A percentile compares a stretch with the other conserved stretches of the same genome.
phyloP scores from a whole-genome alignment of 768 basidiomycete species.

The Candolleomyces aberdarensis region DNA sequence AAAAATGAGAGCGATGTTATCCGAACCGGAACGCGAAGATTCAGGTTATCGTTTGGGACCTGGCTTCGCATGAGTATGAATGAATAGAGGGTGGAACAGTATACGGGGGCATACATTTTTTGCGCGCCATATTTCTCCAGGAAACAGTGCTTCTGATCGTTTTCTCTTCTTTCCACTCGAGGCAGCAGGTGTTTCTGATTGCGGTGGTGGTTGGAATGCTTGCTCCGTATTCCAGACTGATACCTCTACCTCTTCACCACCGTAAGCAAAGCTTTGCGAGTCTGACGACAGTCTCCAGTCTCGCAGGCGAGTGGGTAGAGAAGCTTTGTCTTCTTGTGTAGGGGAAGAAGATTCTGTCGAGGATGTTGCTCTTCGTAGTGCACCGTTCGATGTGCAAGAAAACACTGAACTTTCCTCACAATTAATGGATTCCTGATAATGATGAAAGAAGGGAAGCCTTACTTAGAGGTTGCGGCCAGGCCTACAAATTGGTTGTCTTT shows the following conservation, averaged over 20 bases:
- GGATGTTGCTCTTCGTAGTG: constrained; percentile 49
- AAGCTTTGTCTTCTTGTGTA: constrained; percentile 13
- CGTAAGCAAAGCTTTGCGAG: constrained; percentile 66
- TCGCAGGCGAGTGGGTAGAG: constrained; percentile 65
- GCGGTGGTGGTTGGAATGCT: constrained; percentile 38
- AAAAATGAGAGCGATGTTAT: constrained; percentile 69
- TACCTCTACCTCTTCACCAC: constrained; percentile 82
- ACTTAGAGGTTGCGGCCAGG: constrained; percentile 51
- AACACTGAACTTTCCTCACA: constrained; percentile 42
- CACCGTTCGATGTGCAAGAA: constrained; percentile 77
- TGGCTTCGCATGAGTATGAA: constrained; percentile 19
- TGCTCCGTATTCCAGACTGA: constrained; percentile 75
- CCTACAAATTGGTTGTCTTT: constrained; percentile 63
- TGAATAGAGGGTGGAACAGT: neutral
- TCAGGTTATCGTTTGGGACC: constrained; percentile 72
- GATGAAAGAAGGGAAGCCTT: constrained; percentile 11
- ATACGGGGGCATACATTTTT: constrained; percentile 56
- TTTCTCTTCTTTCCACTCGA: constrained; percentile 52
- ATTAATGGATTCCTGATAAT: neutral
- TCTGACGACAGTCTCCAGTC: constrained; percentile 61
- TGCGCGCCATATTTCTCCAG: constrained; percentile 81
- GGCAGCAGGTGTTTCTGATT: constrained; percentile 13
- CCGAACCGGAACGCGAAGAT: constrained; percentile 74
- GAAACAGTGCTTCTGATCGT: constrained; percentile 52
- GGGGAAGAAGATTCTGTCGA: constrained; percentile 13